A percentile compares a stretch with the other conserved stretches of the same genome.
These are phyloP conservation scores for Helianthus tuberosus DNA, from an alignment of 129 eudicot species.

Conservation along the genomic window DNA sequence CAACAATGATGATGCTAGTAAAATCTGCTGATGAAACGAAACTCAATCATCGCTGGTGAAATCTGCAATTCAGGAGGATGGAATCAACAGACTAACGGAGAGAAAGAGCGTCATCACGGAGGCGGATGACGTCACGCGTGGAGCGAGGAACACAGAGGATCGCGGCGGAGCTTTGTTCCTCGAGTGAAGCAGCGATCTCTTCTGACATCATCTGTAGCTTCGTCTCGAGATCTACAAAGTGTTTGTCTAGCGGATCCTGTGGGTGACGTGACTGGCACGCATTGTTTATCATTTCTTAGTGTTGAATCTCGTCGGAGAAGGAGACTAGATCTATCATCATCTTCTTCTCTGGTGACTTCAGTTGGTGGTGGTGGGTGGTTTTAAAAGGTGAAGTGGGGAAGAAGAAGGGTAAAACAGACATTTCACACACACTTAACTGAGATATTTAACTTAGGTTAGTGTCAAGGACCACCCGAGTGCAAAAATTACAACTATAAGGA, in stretches of 20 bases:
- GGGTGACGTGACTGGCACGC: constrained; percentile 83
- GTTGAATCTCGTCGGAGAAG: constrained; percentile 91
- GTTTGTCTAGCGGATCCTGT: constrained; percentile 87
- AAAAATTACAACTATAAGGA: no score
- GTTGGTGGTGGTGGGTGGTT: no score
- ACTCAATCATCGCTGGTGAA: no score
- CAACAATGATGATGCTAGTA: no score
- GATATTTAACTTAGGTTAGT: no score
- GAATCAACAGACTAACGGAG: constrained; percentile 83
- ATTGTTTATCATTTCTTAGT: constrained; percentile 91
- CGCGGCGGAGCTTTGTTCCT: constrained; percentile 97
- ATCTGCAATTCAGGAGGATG: constrained; percentile 69
- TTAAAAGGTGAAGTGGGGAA: no score
- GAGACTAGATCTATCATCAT: constrained; percentile 87
- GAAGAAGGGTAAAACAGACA: no score
- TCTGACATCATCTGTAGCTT: constrained; percentile 91
- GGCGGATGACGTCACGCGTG: constrained; percentile 84
- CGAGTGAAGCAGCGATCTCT: constrained; percentile 96
- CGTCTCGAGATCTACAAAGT: constrained; percentile 93
- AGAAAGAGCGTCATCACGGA: constrained; percentile 92
- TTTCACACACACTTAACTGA: no score
- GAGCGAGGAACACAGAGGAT: constrained; percentile 99
- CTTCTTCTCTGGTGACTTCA: no score
- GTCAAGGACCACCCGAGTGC: no score
- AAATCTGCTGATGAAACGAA: no score